These are phyloP conservation scores for Lasiosphaeria ovina DNA, from an alignment of 495 filamentous ascomycete genomes.

Conservation along the genomic window DNA sequence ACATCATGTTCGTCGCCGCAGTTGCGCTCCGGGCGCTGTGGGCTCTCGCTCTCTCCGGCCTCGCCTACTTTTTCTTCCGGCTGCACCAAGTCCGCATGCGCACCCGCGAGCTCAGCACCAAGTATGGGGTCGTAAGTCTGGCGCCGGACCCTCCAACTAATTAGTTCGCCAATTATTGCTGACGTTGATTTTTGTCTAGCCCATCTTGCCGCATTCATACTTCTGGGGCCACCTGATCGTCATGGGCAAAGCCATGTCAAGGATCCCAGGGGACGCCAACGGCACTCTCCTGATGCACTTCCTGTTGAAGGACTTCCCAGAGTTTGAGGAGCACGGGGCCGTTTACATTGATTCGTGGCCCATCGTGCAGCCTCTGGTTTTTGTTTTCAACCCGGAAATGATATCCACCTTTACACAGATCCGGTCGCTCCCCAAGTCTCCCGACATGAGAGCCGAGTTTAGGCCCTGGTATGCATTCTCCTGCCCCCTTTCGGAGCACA, in stretches of 20 bases:
- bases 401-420: constrained; percentile 35
- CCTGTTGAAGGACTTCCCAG: constrained; percentile 26
- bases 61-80: constrained; percentile 25
- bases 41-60: not conserved
- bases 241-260: constrained; percentile 24
- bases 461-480: constrained; percentile 2
- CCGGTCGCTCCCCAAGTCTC: constrained; percentile 35
- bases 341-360: constrained; percentile 51
- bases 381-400: constrained; percentile 35
- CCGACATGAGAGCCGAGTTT: constrained; percentile 29
- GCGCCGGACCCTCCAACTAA: no score
- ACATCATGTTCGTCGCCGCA: no score
- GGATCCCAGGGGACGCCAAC: constrained; percentile 23
- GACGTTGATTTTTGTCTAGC: constrained; percentile 5
- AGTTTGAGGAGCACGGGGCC: constrained; percentile 24
- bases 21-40: not conserved
- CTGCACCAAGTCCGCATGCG: constrained; percentile 27
- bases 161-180: no score
- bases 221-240: constrained; percentile 37
- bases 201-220: constrained; percentile 40
- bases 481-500: no score
- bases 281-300: constrained; percentile 22
- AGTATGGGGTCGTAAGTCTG: constrained; percentile 29
- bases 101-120: constrained; percentile 26
- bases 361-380: constrained; percentile 33